Evolutionary conservation across 257 asterid species (phyloP).

Genomic region (Solanum etuberosum): DNA sequence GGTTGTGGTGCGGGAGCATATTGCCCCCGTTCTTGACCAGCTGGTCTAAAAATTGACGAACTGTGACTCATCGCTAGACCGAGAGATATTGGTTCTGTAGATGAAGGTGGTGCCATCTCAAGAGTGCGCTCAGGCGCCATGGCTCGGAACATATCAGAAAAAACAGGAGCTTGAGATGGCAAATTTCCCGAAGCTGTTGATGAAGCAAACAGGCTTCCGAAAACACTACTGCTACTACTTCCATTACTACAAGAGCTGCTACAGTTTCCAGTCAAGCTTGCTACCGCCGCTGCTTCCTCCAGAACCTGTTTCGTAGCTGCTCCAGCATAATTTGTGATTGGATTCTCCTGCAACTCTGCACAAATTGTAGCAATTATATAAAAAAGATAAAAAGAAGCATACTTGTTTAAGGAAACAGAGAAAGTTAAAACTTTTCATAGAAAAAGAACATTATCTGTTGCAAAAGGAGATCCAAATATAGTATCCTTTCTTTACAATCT

Average conservation of each 20-base stretch:
- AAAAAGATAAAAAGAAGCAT: not conserved
- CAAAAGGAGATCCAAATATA: conserved; percentile 17
- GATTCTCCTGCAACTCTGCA: conserved; percentile 34
- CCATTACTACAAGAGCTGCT: conserved; percentile 46
- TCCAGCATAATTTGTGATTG: conserved; percentile 18
- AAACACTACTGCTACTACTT: conserved; percentile 43
- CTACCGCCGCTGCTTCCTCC: conserved; percentile 29
- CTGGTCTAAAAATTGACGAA: conserved; percentile 36
- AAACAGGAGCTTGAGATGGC: conserved; percentile 37
- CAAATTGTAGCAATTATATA: not conserved
- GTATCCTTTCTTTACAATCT: conserved; percentile 14
- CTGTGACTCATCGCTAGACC: conserved; percentile 54
- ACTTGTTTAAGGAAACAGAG: conserved; percentile 4
- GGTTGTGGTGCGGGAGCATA: conserved; percentile 49
- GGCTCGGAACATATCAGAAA: conserved; percentile 29
- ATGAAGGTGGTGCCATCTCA: conserved; percentile 22
- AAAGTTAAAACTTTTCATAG: conserved; percentile 9
- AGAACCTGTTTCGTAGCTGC: conserved; percentile 9
- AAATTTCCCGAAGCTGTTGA: conserved; percentile 44
- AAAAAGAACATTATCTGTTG: conserved; percentile 14
- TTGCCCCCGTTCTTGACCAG: conserved; percentile 59
- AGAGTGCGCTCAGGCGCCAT: conserved; percentile 21
- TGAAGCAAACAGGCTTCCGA: conserved; percentile 65
- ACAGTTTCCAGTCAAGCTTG: conserved; percentile 31
- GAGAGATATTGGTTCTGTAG: conserved; percentile 50